Conservation (phyloP, 1,284 basidiomycete species). For the Retiboletus flavoniger region DNA sequence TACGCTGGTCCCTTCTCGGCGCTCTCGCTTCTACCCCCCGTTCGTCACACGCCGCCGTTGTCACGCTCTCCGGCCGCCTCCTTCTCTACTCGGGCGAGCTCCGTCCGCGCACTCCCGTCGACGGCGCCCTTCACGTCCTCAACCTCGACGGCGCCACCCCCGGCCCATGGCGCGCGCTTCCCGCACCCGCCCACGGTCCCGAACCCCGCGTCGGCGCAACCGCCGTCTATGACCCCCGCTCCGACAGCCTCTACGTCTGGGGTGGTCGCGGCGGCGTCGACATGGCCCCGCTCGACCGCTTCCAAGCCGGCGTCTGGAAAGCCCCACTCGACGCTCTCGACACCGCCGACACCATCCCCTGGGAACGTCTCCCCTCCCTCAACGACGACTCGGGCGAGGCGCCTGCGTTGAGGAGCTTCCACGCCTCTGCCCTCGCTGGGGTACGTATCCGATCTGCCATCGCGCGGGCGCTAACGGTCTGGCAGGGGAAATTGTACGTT, state of each 20-base stretch:
- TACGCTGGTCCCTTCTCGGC: slow-evolving; percentile 23
- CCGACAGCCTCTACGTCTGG: slow-evolving; percentile 40
- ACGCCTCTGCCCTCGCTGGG: slow-evolving; percentile 18
- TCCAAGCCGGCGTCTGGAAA: slow-evolving; percentile 37
- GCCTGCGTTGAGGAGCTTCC: slow-evolving; percentile 24
- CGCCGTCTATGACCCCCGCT: slow-evolving; percentile 25
- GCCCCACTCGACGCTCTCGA: slow-evolving; percentile 3
- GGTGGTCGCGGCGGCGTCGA: slow-evolving; percentile 44
- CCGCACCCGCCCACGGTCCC: slow-evolving; percentile 4
- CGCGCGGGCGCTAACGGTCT: not conserved
- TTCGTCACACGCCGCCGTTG: slow-evolving; percentile 31
- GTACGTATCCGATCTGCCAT: not conserved
- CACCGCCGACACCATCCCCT: slow-evolving; percentile 3
- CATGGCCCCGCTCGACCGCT: slow-evolving; percentile 35
- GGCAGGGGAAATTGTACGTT: slow-evolving; percentile 39
- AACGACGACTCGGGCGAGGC: slow-evolving; percentile 21
- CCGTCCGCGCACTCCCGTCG: slow-evolving; percentile 41
- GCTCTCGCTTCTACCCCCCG: slow-evolving; percentile 12
- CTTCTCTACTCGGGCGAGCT: slow-evolving; percentile 43
- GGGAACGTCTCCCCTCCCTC: slow-evolving; percentile 18
- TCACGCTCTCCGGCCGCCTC: slow-evolving; percentile 27
- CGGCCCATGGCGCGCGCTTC: slow-evolving; percentile 7
- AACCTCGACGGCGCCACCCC: slow-evolving; percentile 11
- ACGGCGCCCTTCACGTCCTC: slow-evolving; percentile 33
- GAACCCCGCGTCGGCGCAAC: slow-evolving; percentile 40